Evolutionary conservation across 495 filamentous ascomycete genomes (phyloP), one percentile per base, ranked within the genome.

Genomic region (Eremomyces bilateralis): DNA sequence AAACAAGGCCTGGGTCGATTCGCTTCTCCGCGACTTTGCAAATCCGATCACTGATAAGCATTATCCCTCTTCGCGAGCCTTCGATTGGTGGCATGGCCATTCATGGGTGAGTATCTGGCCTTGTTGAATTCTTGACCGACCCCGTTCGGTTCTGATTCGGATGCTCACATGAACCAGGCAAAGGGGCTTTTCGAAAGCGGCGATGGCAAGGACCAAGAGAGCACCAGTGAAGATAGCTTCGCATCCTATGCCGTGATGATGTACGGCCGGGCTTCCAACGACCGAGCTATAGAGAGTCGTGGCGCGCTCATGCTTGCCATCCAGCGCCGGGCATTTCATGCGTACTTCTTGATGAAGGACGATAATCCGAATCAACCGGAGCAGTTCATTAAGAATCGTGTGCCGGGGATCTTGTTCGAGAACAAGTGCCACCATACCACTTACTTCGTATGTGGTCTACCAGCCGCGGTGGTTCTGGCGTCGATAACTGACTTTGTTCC

Each of bases 161-260:
- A 8, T 8, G 16, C 24, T 28, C 8, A 28, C 24, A 28, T 8
- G 24, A 13, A 13, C n/a, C 24, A 28, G 24, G 30, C 33, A 8
- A 30, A 37, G n/a, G 35, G 35, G 4, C 12, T 37, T 5, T 37
- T 31, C 17, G 35, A 37, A 18, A 34, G 8, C 20, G 35, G 8
- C 22, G 35, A 37, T 19, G 35, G 35, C 22, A 37, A 37, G 18
- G 35, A 37, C 16, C 35, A 37, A 19, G 35, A 37, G 22, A 37
- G 35, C 22, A 31, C 35, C 8, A 37, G 35, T 19, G 35, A 37
- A 18, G 35, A 37, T 19, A n/a, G 8, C 11, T 37, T 37, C 27
- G 35, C 35, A 6, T 10, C 35, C 8, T 37, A 37, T 18, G 35
- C 25, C 4, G 6, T 37, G 25, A 37, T 33, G 35, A 37, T 37